Evolutionary conservation across 176 grass and related monocot genomes (phyloP), one percentile per base, ranked within the genome.

Genomic region (Calamus simplicifolius): DNA sequence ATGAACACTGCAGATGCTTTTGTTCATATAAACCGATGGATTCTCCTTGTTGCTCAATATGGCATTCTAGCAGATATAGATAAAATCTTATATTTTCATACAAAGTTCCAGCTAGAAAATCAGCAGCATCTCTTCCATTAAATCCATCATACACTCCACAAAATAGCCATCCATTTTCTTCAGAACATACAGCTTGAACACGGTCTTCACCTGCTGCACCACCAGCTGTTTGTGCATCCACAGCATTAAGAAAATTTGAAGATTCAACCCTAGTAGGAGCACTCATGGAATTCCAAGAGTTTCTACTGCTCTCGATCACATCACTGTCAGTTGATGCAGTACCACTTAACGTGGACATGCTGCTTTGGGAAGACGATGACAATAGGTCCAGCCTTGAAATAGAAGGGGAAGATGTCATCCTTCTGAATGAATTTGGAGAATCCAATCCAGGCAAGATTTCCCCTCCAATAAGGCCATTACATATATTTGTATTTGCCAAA

Each of bases 91-190:
- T 89, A 49, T 81, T 93, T 62, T 99, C 94, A 71, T 99, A 99
- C 30, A 99, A 56, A 54, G 94, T 93, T 76, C 75, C 84, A 12
- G 94, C 94, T 35, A 99, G 65, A 80, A 89, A 99, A 79, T 99
- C 94, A 68, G 94, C 94, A 57, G 88, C 87, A 86, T 99, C 94
- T 64, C 94, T 74, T 17, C 94, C 94, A 62, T 99, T 99, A 73
- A 99, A 99, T 50, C 94, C 94, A 70, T 99, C 94, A 64, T 99
- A 99, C 60, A 99, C 86, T 49, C 94, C 94, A 76, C 94, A 99
- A 50, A 99, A 93, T 63, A 99, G 64, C 87, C 85, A 81, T 74
- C 94, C 94, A 64, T 99, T 93, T 82, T 85, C 88, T 56, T 99
- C 94, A 50, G 94, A 99, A 59, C 94, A 93, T 19, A 99, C 94